Conservation (phyloP, 2,329 filamentous ascomycete species). For the Fusarium illudens region DNA sequence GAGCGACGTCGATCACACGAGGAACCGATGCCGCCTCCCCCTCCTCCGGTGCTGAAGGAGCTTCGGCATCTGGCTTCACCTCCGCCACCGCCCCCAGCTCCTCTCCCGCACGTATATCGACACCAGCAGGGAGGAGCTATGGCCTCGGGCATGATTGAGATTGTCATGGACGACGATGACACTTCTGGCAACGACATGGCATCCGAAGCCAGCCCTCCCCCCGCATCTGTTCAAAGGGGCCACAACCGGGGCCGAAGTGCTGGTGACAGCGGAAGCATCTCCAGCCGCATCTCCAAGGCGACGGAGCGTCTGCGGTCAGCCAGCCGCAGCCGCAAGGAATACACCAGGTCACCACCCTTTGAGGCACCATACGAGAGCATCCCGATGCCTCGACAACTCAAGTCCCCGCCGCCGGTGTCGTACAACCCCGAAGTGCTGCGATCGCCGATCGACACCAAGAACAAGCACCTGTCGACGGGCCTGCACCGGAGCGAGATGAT, state of each 20-base stretch:
- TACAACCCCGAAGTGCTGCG: constrained; percentile 50
- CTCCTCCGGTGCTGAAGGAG: constrained; percentile 67
- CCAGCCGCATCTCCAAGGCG: constrained; percentile 63
- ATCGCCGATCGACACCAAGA: constrained; percentile 45
- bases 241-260: constrained; percentile 67
- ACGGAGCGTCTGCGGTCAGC: constrained; percentile 69
- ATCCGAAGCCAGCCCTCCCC: constrained; percentile 37
- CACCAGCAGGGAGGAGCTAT: constrained; percentile 55
- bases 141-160: constrained; percentile 68
- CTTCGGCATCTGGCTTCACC: constrained; percentile 69
- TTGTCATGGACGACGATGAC: constrained; percentile 71
- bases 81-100: constrained; percentile 69
- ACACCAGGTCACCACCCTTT: constrained; percentile 37
- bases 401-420: constrained; percentile 49
- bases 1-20: constrained; percentile 60
- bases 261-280: constrained; percentile 60
- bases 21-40: constrained; percentile 59
- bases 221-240: constrained; percentile 53
- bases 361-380: constrained; percentile 55
- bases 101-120: constrained; percentile 57
- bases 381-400: constrained; percentile 43
- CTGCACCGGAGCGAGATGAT: constrained; percentile 66
- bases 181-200: constrained; percentile 35
- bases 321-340: constrained; percentile 63
- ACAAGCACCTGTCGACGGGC: constrained; percentile 58